Base-by-base conservation (phyloP, 148 eudicot species). In the Diospyros kaki region DNA sequence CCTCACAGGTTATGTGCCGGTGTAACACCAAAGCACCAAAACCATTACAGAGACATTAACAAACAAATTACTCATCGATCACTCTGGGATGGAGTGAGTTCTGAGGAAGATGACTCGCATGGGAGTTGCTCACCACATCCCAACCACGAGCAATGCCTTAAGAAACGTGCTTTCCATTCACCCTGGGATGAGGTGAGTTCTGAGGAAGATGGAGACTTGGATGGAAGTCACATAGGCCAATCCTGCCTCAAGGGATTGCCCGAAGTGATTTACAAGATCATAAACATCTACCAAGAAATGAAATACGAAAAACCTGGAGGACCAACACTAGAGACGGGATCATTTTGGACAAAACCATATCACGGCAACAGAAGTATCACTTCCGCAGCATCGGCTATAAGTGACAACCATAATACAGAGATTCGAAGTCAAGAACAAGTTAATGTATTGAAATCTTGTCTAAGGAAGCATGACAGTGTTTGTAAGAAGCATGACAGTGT, bases 401-500 rank as follows among this genome's bases (percentile, higher is more conserved):
- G 28, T 28, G 40, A 0, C 64, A 60, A 60, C 28, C 9, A 2
- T 17, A 0, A 56, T 13, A 56, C 4, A 13, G 60, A 56, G 17
- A 56, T 56, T 18, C 4, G 3, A 56, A 6, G 60, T 56, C 17
- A 56, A 1, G 60, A 15, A 15, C 68, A 43, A 43, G 45, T 9
- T 11, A 43, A 12, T 2, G 42, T 38, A 56, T 40, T 78, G 45
- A 71, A 68, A 72, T 68, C 85, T 44, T 83, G 85, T 50, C 11
- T 83, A 59, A 76, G 67, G 68, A 75, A 79, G 72, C 71, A 40
- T 46, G 75, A 73, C 40, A 65, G 72, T 66, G 62, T 6, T 3
- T 65, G 82, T 38, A 73, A 44, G 60, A 43, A 79, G 72, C 71
- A 40, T 46, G 75, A 73, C 40, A 65, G 72, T 66, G 62, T 6